Conservation (phyloP, 129 eudicot species). For the Tagetes patula region DNA sequence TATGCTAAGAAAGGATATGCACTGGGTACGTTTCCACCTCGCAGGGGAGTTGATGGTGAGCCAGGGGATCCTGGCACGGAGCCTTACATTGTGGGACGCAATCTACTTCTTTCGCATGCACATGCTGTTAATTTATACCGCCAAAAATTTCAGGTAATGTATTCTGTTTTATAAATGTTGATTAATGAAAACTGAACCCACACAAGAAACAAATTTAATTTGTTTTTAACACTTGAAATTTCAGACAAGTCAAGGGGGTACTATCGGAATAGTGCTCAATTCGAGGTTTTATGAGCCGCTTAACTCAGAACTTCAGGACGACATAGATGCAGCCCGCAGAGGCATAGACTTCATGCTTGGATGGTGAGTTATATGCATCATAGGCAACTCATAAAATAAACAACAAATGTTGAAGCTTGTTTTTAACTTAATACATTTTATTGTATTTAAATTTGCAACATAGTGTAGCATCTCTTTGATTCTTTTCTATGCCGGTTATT, state of each 20-base stretch:
- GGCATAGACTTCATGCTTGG: conserved; percentile 37
- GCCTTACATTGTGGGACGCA: conserved; percentile 31
- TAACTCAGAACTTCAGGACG: conserved; percentile 15
- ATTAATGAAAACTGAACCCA: too few relatives aligned
- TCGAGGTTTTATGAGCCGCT: conserved; percentile 29
- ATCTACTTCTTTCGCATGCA: conserved; percentile 33
- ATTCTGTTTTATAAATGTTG: not conserved
- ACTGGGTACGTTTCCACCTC: conserved; percentile 24
- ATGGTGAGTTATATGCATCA: conserved; percentile 27
- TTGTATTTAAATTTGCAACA: not conserved
- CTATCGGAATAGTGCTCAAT: conserved; percentile 25
- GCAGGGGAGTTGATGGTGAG: conserved; percentile 22
- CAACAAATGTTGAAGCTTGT: not conserved
- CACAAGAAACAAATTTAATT: not conserved
- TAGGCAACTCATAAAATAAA: not conserved
- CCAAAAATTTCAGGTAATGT: conserved; percentile 24
- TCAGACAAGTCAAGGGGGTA: conserved; percentile 33
- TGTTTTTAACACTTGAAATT: not conserved
- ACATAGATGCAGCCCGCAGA: conserved; percentile 34
- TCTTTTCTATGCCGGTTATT: not conserved
- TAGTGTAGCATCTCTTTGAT: too few relatives aligned
- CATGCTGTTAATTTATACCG: conserved; percentile 22
- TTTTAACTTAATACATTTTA: not conserved
- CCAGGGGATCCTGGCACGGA: conserved; percentile 30
- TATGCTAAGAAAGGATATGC: conserved; percentile 28